Base-by-base conservation (phyloP, 805 yeast genomes). In the Clavispora fructus region DNA sequence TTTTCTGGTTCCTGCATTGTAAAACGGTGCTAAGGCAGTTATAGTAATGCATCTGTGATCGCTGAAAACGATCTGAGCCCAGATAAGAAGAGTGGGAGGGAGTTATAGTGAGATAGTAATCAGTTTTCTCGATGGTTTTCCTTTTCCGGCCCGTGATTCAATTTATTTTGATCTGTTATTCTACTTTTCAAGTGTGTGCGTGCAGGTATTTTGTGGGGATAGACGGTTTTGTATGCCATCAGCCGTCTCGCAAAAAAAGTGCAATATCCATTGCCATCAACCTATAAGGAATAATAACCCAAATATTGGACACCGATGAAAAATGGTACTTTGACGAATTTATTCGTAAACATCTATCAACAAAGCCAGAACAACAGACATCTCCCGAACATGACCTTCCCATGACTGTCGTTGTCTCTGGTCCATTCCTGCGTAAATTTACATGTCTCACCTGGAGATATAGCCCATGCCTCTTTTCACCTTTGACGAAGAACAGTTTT, bases 401-500 rank as follows among this genome's bases (percentile, higher is more conserved):
- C 23, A 19, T 19, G 23, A 5, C 23, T 31, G 35, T 7, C 35
- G 6, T 16, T 14, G 17, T n/a, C n/a, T 6, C n/a, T 7, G 10
- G n/a, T 7, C 35, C 25, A 10, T 16, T 33, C 37, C 37, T 33
- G 37, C 37, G 37, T 33, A 17, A 33, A 16, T 13, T 9, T 13
- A 9, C 17, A 3, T 16, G 14, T 30, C 9, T 16, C 23, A 19
- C 5, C 23, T 19, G 23, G 23, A n/a, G 35, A 31, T n/a, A 31
- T 17, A 8, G 25, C 29, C 13, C 35, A 54, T 54, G 56, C 26
- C 56, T 25, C 44, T 54, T 14, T 54, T 54, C 41, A 39, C 51
- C 16, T 54, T 54, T 30, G 58, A 54, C 40, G 58, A 54, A 31
- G 58, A 54, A 33, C 50, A 42, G 35, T 48, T 54, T 40, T 39